Base-by-base conservation (phyloP, 169 alveolate genomes). In the Plasmodium gallinaceum region DNA sequence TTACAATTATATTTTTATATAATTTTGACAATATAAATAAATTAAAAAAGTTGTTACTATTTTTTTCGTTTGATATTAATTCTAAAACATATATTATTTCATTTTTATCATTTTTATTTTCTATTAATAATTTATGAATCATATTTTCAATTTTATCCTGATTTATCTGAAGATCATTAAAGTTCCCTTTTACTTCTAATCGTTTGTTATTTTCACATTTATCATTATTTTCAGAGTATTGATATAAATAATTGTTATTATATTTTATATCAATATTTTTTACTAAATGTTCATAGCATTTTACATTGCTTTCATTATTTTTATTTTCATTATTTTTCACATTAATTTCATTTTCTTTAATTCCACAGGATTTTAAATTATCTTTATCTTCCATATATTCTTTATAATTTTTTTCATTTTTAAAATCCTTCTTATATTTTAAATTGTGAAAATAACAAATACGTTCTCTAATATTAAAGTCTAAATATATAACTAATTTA, bases 1-100 rank as follows among this genome's bases (percentile, higher is more conserved):
- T 66, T 39, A 9, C 16, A 39, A 66, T 66, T 9, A 45, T 9
- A 39, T 39, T 45, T 66, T 66, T 66, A 66, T 66, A 66, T 16
- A 66, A 39, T n/a, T 66, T n/a, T 14, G 45, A 22, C 18, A 66
- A 2, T 18, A 16, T 42, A 5, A 66, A 8, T 39, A 66, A 42
- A 42, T 32, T 18, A 54, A 54, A 5, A 42, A 66, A 66, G 32
- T n/a, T 45, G 3, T 66, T 20, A 8, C 18, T 39, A 43, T 61
- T 61, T 18, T 45, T 66, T 39, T 42, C 45, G 39, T 66, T 43
- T 43, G 45, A 66, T 10, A 66, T n/a, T 14, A 8, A 39, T 6
- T 16, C 0, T 66, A 66, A 66, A 39, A 66, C 6, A 0, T 7
- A 8, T 7, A 22, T 10, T 14, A 66, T 66, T 0, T 42, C 39